Evolutionary conservation across 345 rosid species (phyloP).

Genomic region (Nephelium lappaceum): DNA sequence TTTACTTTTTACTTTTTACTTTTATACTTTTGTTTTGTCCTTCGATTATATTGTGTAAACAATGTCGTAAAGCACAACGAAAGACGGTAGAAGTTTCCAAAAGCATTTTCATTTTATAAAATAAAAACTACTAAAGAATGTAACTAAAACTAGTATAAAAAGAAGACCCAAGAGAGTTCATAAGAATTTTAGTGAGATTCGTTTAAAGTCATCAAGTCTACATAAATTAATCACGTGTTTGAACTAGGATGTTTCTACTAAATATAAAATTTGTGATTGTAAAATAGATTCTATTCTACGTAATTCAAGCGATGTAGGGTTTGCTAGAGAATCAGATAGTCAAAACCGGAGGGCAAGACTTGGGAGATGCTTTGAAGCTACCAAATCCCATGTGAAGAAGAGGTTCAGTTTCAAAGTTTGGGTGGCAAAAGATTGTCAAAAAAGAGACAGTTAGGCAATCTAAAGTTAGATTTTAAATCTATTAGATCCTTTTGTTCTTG

Average conservation of each 20-base stretch:
- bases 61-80: neutral
- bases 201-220: neutral
- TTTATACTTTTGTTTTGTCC: too few relatives aligned
- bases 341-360: constrained; percentile 19
- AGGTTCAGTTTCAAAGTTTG: constrained; percentile 14
- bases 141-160: neutral
- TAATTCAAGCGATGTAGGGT: neutral
- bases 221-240: neutral
- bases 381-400: constrained; percentile 11
- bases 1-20: constrained; percentile 7
- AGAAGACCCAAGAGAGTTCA: neutral
- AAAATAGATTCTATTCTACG: neutral
- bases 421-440: constrained; percentile 22
- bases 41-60: neutral
- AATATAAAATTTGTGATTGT: neutral
- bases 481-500: neutral
- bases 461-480: constrained; percentile 1
- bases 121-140: neutral
- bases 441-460: constrained; percentile 26
- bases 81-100: constrained; percentile 14
- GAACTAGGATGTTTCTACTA: neutral
- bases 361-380: constrained; percentile 22
- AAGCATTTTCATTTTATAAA: neutral
- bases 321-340: constrained; percentile 3
- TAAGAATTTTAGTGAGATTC: neutral